Conservation (phyloP, 129 eudicot genomes). For the Rutidosis leptorrhynchoides region DNA sequence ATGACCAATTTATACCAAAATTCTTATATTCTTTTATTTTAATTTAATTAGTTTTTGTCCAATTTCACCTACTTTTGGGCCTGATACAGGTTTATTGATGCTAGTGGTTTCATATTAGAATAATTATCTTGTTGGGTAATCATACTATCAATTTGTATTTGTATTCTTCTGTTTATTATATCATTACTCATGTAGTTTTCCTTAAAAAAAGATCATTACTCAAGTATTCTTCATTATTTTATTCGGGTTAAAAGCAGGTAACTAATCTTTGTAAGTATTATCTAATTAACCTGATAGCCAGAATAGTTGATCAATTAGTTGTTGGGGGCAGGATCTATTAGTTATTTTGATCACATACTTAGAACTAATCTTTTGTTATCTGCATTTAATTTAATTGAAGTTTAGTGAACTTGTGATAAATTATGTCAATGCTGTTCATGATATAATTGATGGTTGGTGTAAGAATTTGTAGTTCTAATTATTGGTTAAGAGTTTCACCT, state of each 20-base stretch:
- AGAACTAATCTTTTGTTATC: conserved; percentile 10
- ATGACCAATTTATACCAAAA: conserved; percentile 20
- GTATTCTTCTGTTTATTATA: conserved; percentile 24
- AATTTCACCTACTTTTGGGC: conserved; percentile 24
- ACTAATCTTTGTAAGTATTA: conserved; percentile 32
- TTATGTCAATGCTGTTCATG: conserved; percentile 21
- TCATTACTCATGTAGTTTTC: conserved; percentile 1
- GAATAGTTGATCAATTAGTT: conserved; percentile 17
- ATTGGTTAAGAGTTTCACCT: conserved; percentile 43
- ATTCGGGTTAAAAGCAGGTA: conserved; percentile 28
- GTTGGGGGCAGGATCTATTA: conserved; percentile 24
- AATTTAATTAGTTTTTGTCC: conserved; percentile 10
- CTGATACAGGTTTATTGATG: conserved; percentile 38
- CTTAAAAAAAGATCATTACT: no score
- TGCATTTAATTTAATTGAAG: conserved; percentile 2
- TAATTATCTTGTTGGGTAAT: conserved; percentile 32
- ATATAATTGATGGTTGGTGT: conserved; percentile 44
- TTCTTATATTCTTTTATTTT: neutral
- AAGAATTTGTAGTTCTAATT: conserved; percentile 43
- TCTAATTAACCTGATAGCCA: conserved; percentile 6
- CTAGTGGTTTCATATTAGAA: conserved; percentile 26
- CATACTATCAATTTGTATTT: conserved; percentile 21
- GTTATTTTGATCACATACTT: conserved; percentile 22
- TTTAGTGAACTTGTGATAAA: conserved; percentile 26
- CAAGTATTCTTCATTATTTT: conserved; percentile 11